phyloP scores from a whole-genome alignment of 495 filamentous ascomycete genomes.

The Aspergillus cristatus region DNA sequence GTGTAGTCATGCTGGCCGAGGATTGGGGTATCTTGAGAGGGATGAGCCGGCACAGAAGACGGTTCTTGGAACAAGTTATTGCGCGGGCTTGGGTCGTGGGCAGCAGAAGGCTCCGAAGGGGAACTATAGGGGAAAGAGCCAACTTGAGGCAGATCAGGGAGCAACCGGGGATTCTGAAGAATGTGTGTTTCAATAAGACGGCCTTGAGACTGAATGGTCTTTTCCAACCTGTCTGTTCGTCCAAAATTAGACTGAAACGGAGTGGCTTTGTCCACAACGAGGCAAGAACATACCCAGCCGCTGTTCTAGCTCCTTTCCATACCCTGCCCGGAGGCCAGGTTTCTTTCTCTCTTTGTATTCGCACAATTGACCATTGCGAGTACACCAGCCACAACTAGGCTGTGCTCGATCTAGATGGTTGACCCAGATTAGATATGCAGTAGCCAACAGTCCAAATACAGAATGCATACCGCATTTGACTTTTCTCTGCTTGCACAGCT shows the following conservation, averaged over 20 bases:
- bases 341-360: conserved; percentile 84
- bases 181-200: conserved; percentile 44
- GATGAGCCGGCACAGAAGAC: conserved; percentile 15
- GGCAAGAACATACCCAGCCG: conserved; percentile 41
- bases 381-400: conserved; percentile 83
- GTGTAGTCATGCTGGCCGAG: conserved; percentile 25
- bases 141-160: conserved; percentile 16
- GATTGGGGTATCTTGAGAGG: conserved; percentile 18
- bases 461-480: conserved; percentile 57
- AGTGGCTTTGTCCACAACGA: not conserved
- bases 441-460: not conserved
- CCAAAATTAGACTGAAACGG: no score
- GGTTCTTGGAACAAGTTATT: conserved; percentile 30
- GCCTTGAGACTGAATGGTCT: conserved; percentile 37
- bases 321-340: conserved; percentile 73
- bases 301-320: conserved; percentile 80
- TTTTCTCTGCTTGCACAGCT: conserved; percentile 78
- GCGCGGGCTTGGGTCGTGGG: conserved; percentile 28
- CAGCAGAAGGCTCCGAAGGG: conserved; percentile 34
- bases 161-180: conserved; percentile 20
- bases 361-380: conserved; percentile 64
- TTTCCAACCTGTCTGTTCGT: conserved; percentile 37
- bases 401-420: conserved; percentile 59
- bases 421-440: conserved; percentile 6
- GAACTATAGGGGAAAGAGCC: conserved; percentile 31